Conservation (phyloP, 768 basidiomycete species). For the Hortiboletus flavorubellus region DNA sequence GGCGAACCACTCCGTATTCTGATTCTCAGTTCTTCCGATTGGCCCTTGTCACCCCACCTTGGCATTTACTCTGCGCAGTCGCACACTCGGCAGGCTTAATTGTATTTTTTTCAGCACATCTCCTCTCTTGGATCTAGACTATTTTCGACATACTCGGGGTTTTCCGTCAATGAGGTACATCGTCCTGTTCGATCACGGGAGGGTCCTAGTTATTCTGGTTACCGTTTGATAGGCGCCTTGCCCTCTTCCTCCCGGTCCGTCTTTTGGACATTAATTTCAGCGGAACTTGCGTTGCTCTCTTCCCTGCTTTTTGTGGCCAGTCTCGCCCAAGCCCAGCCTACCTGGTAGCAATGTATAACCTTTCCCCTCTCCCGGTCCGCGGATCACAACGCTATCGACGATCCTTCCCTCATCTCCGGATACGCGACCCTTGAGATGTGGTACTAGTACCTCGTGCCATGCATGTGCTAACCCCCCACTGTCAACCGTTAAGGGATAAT, state of each 20-base stretch:
- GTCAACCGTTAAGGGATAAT: slow-evolving; percentile 18
- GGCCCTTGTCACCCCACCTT: slow-evolving; percentile 36
- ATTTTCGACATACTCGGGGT: slow-evolving; percentile 27
- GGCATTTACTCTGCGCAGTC: slow-evolving; percentile 29
- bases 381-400: slow-evolving; percentile 10
- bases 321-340: neutral
- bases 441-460: slow-evolving; percentile 20
- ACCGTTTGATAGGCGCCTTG: slow-evolving; percentile 19
- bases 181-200: slow-evolving; percentile 8
- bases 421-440: slow-evolving; percentile 20
- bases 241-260: slow-evolving; percentile 4
- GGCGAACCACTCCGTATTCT: slow-evolving; percentile 45
- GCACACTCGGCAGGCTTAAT: slow-evolving; percentile 34
- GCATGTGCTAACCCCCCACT: slow-evolving; percentile 13
- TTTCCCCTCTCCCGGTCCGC: slow-evolving; percentile 6
- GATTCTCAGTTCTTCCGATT: slow-evolving; percentile 47
- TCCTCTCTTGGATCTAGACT: slow-evolving; percentile 44
- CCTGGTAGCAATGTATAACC: neutral
- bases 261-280: slow-evolving; percentile 9
- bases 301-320: neutral
- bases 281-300: neutral
- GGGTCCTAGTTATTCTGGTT: slow-evolving; percentile 10
- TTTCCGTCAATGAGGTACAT: slow-evolving; percentile 35
- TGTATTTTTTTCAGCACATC: slow-evolving; percentile 37
- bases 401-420: slow-evolving; percentile 12